phyloP scores from a whole-genome alignment of 208 protist genomes.

The Leishmania arabica region DNA sequence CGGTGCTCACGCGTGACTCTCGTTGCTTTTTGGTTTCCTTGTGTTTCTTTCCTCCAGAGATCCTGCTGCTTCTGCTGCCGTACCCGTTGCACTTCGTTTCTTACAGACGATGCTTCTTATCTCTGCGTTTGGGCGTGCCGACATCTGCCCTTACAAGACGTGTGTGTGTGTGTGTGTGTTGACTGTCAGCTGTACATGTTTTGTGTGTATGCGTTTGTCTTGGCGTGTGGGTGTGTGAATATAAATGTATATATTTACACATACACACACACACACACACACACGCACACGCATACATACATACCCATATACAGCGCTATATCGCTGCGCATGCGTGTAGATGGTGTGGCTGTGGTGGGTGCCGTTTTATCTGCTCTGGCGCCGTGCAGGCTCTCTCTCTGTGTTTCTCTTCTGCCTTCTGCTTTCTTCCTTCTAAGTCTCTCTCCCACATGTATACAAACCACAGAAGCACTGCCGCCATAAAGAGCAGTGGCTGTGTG shows the following conservation, averaged over 20 bases:
- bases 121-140: background rate
- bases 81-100: background rate
- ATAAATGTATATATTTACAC: background rate
- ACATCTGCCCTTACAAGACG: too few species aligned
- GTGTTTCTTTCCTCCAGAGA: background rate
- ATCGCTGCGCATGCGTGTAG: background rate
- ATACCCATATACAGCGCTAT: background rate
- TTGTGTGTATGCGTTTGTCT: conserved; percentile 8
- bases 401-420: background rate
- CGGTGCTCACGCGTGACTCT: background rate
- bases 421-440: background rate
- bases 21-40: background rate
- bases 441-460: background rate
- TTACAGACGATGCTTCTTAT: background rate
- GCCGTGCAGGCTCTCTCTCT: background rate
- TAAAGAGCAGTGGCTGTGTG: background rate
- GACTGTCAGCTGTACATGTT: background rate
- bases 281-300: background rate
- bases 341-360: background rate
- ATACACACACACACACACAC: background rate
- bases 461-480: background rate
- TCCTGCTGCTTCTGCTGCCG: background rate
- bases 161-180: background rate
- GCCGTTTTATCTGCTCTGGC: background rate
- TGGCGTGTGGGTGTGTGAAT: background rate